Conservation (phyloP, 75 land plant genomes). For the Sequoiadendron giganteum region DNA sequence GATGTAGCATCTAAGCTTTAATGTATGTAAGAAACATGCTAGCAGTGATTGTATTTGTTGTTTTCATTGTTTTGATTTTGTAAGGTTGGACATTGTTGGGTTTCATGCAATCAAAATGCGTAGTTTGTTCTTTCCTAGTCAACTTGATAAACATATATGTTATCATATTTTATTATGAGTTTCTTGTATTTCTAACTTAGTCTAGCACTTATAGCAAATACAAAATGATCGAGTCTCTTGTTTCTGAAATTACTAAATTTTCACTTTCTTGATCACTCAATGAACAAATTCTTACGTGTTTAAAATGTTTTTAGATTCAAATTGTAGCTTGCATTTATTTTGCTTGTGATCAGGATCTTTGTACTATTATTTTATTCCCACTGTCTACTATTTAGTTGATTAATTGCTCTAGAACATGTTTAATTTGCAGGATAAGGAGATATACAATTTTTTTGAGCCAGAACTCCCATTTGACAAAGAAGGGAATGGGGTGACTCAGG, state of each 20-base stretch:
- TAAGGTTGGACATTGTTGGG: neutral
- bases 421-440: slow-evolving; percentile 43
- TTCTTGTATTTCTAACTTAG: neutral
- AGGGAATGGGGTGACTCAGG: slow-evolving; percentile 3
- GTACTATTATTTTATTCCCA: neutral
- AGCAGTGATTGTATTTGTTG: neutral
- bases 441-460: slow-evolving; percentile 54
- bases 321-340: neutral
- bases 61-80: neutral
- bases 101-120: neutral
- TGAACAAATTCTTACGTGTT: neutral
- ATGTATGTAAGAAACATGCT: too few species aligned
- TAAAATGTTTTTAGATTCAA: neutral
- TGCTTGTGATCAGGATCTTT: neutral
- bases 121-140: neutral
- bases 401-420: neutral
- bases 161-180: neutral
- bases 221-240: neutral
- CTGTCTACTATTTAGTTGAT: neutral
- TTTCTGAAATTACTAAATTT: neutral
- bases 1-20: neutral
- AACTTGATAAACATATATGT: neutral
- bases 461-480: slow-evolving; percentile 46
- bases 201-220: neutral
- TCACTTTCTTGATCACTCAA: neutral